Evolutionary conservation across 2,329 filamentous ascomycete genomes (phyloP), one percentile per base, ranked within the genome.

Genomic region (Pestalotiopsis fici): DNA sequence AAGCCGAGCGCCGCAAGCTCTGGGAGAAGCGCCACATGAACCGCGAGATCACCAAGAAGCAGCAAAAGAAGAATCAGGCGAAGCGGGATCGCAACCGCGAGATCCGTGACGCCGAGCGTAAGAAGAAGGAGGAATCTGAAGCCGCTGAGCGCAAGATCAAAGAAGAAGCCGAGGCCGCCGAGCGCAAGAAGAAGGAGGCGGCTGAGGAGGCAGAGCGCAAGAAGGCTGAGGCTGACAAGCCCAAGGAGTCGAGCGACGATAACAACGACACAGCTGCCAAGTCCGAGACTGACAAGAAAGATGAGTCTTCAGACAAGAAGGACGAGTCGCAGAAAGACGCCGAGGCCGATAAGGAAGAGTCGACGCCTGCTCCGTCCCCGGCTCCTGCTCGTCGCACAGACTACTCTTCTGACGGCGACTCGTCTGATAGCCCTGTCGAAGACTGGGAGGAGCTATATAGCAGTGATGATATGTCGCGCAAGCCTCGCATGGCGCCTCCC

Each of bases 391-490:
- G 74, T 61, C 68, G 72, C 54, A 35, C 25, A 60, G 76, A 66
- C 61, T 81, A 82, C 67, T 81, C 82, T 1, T 86, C 85, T 0
- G 85, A 85, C 5, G 83, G 83, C 39, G 84, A 89, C 65, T 88
- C 87, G 0, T 89, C 87, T 0, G 88, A 89, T 57, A 88, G 86
- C 6, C 88, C 88, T 0, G 81, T 90, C 2, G 83, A 85, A 43
- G 87, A 90, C 68, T 89, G 84, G 82, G 87, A 90, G 70, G 82
- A 85, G 70, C 80, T 88, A 31, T 89, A 88, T 75, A 87, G 84
- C 67, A 84, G 83, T 63, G 87, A 90, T 69, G 87, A 90, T 71
- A 84, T 87, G 76, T 81, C 83, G 0, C 83, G 84, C 66, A 86
- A 86, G 74, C 85, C 84, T 4, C 81, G 83, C 18, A 74, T 80